Percentiles rank a stretch among this genome's conserved stretches.
Conservation (phyloP, 139 green algal genomes). For the Micractinium sp. region DNA sequence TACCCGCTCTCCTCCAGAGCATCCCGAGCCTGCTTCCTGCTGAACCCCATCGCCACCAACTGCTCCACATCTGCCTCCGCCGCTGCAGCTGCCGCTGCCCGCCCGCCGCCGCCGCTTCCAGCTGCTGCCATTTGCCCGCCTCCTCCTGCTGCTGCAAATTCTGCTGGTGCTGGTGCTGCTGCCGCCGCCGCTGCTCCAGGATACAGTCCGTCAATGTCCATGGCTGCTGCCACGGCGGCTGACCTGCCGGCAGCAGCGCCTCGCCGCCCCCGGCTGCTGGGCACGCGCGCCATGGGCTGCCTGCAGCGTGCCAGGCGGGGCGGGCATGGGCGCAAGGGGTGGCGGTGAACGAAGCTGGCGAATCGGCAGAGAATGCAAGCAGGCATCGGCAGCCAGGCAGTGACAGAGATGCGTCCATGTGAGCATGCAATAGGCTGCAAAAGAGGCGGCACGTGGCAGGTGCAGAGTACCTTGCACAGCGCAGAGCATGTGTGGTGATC, state of each 20-base stretch:
- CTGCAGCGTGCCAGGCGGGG: not conserved
- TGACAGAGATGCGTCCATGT: not conserved
- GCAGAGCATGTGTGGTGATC: no score
- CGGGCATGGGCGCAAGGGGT: not conserved
- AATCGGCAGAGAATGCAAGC: not conserved
- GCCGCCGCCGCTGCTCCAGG: not conserved
- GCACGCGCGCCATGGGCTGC: not conserved
- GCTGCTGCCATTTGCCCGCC: not conserved
- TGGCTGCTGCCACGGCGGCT: not conserved
- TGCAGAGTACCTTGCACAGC: no score
- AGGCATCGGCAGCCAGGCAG: not conserved
- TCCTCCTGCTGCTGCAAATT: not conserved
- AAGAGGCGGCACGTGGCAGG: no score
- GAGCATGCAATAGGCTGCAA: no score
- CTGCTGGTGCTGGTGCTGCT: not conserved
- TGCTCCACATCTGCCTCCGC: conserved; percentile 33
- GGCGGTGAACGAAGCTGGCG: no score
- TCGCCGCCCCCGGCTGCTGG: not conserved
- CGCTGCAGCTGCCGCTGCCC: not conserved
- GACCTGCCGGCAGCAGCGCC: not conserved
- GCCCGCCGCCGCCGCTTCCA: not conserved
- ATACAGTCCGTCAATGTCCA: not conserved
- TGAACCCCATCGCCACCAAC: conserved; percentile 76
- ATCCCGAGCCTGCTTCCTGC: conserved; percentile 59
- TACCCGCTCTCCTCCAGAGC: conserved; percentile 69